A percentile compares a stretch with the other conserved stretches of the same genome.
Evolutionary conservation across 176 grass and related monocot species (phyloP).

Genomic region (Eleusine indica): DNA sequence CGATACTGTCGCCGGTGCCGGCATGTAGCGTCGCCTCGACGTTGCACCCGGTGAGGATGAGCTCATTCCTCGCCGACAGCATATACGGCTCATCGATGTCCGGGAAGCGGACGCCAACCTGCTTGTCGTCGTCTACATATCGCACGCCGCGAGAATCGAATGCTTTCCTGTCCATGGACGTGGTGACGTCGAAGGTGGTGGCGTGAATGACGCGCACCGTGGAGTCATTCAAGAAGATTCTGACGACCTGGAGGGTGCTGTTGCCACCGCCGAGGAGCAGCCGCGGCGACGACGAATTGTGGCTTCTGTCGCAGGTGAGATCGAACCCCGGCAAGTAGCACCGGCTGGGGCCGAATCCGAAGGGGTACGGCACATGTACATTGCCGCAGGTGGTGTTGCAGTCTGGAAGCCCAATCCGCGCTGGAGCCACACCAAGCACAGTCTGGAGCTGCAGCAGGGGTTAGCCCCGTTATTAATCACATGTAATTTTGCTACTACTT

Average conservation of each 20-base stretch:
- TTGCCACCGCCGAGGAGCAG: background rate
- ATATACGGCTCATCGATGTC: background rate
- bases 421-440: background rate
- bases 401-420: background rate
- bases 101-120: background rate
- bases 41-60: background rate
- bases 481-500: too few species aligned
- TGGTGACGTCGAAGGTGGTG: background rate
- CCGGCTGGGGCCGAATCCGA: background rate
- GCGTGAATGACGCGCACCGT: background rate
- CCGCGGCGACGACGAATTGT: background rate
- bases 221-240: background rate
- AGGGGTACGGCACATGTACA: background rate
- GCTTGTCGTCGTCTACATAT: too few species aligned
- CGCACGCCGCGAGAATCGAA: too few species aligned
- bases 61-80: background rate
- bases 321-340: background rate
- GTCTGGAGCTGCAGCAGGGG: too few species aligned
- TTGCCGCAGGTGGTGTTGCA: background rate
- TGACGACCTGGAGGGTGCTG: background rate
- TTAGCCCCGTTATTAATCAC: too few species aligned
- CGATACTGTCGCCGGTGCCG: too few species aligned
- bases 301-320: background rate
- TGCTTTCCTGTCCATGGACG: too few species aligned
- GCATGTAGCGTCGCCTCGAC: background rate